Evolutionary conservation across 2,329 filamentous ascomycete species (phyloP), one percentile per base, ranked within the genome.

Genomic region (Neurospora sp.): DNA sequence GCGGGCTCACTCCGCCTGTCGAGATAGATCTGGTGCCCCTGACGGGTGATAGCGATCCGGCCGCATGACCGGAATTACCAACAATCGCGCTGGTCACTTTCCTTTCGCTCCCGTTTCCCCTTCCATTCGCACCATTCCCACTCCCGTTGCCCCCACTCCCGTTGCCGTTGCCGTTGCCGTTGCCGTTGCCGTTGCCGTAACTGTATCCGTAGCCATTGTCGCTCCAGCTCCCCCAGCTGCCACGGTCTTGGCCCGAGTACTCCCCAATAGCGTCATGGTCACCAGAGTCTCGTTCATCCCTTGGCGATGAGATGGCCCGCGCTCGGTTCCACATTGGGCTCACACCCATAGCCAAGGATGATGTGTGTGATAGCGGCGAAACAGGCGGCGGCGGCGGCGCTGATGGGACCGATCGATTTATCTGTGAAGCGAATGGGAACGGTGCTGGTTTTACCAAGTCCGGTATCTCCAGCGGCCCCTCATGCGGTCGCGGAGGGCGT

Each of bases 401-500:
- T 1, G 74, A 73, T 0, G 82, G 82, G 2, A 85, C 79, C 3
- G 82, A 81, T n/a, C 80, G 77, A 5, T 72, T 82, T 0, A 84
- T 84, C 0, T 83, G 83, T 0, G 84, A 83, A 0, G 83, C 82
- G 4, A 73, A 36, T 1, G 23, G 81, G 76, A 37, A 77, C 76
- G n/a, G 74, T 72, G 33, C 78, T 2, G 77, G 78, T 28, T 73
- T 77, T 12, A 78, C 69, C 10, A 77, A 74, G 36, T 79, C 79
- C 0, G 80, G 79, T 6, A 82, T 80, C 72, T 80, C 78, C 4
- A 81, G 75, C 3, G 77, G 76, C 2, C 71, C 70, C 23, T 81
- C 79, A 66, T 81, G 79, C 0, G 79, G 79, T 1, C 80, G 77
- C 1, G 77, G 76, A 1, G 81, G 79, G 0, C 80, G 77, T 2